These are phyloP conservation scores for Dacryopinax spathularia DNA, from an alignment of 768 basidiomycete species.

Conservation along the genomic window DNA sequence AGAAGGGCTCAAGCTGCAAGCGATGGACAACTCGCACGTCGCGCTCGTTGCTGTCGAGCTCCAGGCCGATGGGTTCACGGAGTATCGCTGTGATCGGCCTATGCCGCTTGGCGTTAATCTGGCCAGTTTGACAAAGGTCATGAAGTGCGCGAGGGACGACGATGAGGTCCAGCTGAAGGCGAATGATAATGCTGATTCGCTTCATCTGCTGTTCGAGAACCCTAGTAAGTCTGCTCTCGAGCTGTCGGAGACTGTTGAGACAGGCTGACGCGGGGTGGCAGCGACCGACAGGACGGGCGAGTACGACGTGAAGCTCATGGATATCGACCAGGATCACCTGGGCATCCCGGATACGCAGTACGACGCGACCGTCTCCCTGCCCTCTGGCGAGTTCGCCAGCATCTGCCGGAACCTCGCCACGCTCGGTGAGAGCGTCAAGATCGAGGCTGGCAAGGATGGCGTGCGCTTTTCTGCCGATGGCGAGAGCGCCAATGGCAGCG, in stretches of 20 bases:
- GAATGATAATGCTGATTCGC: slow-evolving; percentile 72
- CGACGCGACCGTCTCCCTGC: slow-evolving; percentile 81
- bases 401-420: slow-evolving; percentile 84
- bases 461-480: slow-evolving; percentile 86
- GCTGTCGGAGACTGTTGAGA: not conserved
- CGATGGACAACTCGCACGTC: slow-evolving; percentile 99
- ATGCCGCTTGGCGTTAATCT: slow-evolving; percentile 86
- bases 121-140: slow-evolving; percentile 76
- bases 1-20: slow-evolving; percentile 86
- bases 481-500: slow-evolving; percentile 81
- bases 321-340: slow-evolving; percentile 89
- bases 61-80: slow-evolving; percentile 60
- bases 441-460: slow-evolving; percentile 92
- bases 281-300: slow-evolving; percentile 88
- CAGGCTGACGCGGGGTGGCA: slow-evolving; percentile 23
- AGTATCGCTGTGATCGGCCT: slow-evolving; percentile 87
- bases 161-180: slow-evolving; percentile 86
- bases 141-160: slow-evolving; percentile 95
- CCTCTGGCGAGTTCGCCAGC: slow-evolving; percentile 71
- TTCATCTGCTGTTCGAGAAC: slow-evolving; percentile 82
- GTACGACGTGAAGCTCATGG: slow-evolving; percentile 99
- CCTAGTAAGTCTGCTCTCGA: slow-evolving; percentile 43
- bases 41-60: slow-evolving; percentile 86
- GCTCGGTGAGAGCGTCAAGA: slow-evolving; percentile 86
- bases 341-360: slow-evolving; percentile 96